These are phyloP conservation scores for Murraya koenigii DNA, from an alignment of 345 rosid genomes.

Conservation along the genomic window DNA sequence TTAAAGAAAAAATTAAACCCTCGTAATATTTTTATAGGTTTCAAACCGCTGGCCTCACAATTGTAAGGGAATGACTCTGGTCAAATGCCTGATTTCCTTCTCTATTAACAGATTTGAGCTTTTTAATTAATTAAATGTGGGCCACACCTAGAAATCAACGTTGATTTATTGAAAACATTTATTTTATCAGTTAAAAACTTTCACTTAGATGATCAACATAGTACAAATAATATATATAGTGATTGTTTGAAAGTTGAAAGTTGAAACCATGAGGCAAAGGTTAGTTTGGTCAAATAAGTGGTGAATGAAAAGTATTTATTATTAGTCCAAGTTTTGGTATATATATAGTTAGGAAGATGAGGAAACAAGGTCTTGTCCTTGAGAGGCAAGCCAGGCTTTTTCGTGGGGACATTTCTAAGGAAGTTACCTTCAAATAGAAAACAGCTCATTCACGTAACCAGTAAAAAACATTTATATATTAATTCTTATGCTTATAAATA, in stretches of 20 bases:
- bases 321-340: not conserved
- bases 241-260: slow-evolving; percentile 11
- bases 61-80: fast-evolving
- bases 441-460: slow-evolving; percentile 13
- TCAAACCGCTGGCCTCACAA: fast-evolving
- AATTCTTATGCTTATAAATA: too few species aligned
- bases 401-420: slow-evolving; percentile 6
- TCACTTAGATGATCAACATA: too few species aligned
- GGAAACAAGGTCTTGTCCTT: not conserved
- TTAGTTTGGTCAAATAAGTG: slow-evolving; percentile 9
- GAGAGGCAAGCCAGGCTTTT: not conserved
- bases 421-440: not conserved
- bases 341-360: too few species aligned
- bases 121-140: too few species aligned
- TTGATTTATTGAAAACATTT: not conserved
- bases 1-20: fast-evolving
- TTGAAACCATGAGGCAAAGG: not conserved
- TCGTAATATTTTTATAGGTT: fast-evolving
- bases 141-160: not conserved
- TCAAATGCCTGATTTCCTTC: not conserved
- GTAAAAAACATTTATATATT: too few species aligned
- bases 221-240: not conserved
- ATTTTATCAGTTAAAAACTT: not conserved
- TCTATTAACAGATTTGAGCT: not conserved
- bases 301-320: not conserved